Base-by-base conservation (phyloP, 306 rosid species). In the Cotoneaster glaucophyllus region DNA sequence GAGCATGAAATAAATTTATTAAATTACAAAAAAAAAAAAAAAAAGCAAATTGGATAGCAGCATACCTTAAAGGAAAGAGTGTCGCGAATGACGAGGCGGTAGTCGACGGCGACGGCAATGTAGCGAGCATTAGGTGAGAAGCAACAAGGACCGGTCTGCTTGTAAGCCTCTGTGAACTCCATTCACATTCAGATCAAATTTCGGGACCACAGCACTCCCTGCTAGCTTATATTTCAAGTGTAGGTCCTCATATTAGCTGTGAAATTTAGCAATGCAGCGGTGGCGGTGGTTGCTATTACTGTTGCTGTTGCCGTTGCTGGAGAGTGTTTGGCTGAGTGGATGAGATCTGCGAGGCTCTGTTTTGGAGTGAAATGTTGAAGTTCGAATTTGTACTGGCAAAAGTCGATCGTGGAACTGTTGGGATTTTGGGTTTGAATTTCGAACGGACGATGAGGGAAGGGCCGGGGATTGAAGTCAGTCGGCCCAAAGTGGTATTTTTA, bases 141-240 rank as follows among this genome's bases (percentile, higher is more conserved):
- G 75, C 87, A 95, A 80, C 89, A 95, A 2, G 97, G 97, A 15
- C 98, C 98, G 5, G 88, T 90, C 86, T 90, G 98, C 81, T 95
- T 95, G 90, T 90, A 95, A 73, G 87, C 73, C 43, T 95, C 98
- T 17, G 97, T 95, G 88, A 95, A 95, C 92, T 95, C 98, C 98
- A 94, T 92, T 34, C 24, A 10, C 68, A 11, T 26, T 29, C 59
- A 29, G 64, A 25, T 56, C 61, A 44, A 58, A 67, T 26, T n/a
- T 70, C 70, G 0, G 70, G 68, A 32, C 28, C 70, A 31, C 52
- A 14, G 32, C 18, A 56, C 62, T 25, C 56, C 19, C 22, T 11
- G 24, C 14, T 58, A 50, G 28, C 37, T 59, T 21, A 25, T 73
- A 17, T 26, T 2, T 24, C 31, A 26, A 61, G 1, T 5, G 66